phyloP scores from a whole-genome alignment of 345 rosid species.

The Eucalyptus tenuipes region DNA sequence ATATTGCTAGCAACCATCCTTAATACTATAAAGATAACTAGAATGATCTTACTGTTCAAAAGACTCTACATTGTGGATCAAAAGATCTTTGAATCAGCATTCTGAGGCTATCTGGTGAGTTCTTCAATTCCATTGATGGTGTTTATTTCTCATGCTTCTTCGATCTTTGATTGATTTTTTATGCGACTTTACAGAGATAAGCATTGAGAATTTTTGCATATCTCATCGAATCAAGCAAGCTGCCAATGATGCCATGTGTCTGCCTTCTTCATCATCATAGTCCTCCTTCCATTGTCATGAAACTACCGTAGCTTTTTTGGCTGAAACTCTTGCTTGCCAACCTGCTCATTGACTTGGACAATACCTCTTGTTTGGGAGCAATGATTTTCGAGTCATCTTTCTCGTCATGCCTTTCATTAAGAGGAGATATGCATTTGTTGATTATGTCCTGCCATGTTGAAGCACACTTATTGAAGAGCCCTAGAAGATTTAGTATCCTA shows the following conservation, averaged over 20 bases:
- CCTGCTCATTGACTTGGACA: neutral
- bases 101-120: neutral
- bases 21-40: neutral
- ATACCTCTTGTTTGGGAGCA: neutral
- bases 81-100: neutral
- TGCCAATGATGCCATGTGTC: neutral
- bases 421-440: neutral
- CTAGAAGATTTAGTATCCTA: neutral
- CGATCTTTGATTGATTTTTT: neutral
- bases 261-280: neutral
- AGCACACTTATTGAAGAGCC: neutral
- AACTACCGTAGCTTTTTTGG: neutral
- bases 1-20: neutral
- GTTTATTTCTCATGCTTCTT: neutral
- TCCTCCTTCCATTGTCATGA: neutral
- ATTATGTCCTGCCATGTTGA: neutral
- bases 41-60: neutral
- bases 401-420: neutral
- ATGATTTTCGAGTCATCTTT: neutral
- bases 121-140: neutral
- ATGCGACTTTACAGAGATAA: neutral
- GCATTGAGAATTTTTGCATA: neutral
- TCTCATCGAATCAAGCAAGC: neutral
- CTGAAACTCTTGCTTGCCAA: neutral
- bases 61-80: neutral